Base-by-base conservation (phyloP, 352 stramenopile genomes). In the Pythium dissimile region DNA sequence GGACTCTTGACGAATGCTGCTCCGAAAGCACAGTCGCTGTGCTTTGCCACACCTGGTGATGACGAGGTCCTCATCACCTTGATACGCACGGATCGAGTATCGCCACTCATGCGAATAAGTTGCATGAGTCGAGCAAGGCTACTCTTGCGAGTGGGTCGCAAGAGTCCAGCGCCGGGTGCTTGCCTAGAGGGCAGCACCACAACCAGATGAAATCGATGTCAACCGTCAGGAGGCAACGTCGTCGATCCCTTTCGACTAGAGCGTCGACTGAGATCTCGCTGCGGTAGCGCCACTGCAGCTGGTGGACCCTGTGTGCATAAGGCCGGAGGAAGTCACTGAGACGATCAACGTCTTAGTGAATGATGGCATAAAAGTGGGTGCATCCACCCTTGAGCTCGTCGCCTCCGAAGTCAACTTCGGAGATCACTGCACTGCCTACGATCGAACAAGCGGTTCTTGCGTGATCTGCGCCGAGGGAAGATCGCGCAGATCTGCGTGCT, bases 141-240 rank as follows among this genome's bases (percentile, higher is more conserved):
- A 11, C 46, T 30, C 46, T 8, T 52, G 44, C 27, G 18, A 38
- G 18, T 52, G 28, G 37, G 26, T 37, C 18, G 7, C 26, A 51
- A 13, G 24, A 23, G 44, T 51, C 24, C 16, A 51, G 44, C 37
- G 44, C 44, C 15, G 43, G 23, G 23, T 50, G 43, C 43, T 52
- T 41, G 26, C 27, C 45, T 15, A 15, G 28, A 37, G 26, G 16
- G 28, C 45, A 52, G 45, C 45, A 52, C 27, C 20, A 24, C n/a
- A 28, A 54, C 31, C 1, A 54, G 46, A 54, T 43, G 31, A 54
- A 54, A 43, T 54, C 46, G 31, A 43, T 31, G 46, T 43, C 32
- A 46, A 21, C 24, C 32, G 23, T 21, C 12, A 44, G 34, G 35
- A 34, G 48, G 24, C 31, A 55, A 26, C 15, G 34, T 46, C 48